phyloP scores from a whole-genome alignment of 2,329 filamentous ascomycete species.

The Diaporthe sp. region DNA sequence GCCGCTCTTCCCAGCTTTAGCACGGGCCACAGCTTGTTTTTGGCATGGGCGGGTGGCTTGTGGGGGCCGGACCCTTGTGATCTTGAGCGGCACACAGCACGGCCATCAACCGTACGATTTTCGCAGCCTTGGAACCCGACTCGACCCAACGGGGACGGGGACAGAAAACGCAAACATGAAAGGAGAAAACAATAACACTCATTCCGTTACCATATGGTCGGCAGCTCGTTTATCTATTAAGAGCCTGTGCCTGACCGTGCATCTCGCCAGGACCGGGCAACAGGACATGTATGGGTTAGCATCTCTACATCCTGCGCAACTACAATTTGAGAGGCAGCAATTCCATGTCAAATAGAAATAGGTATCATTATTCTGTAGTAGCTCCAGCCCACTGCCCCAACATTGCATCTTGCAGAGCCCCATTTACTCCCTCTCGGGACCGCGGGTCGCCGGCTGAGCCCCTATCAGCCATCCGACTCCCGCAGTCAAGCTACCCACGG shows the following conservation, averaged over 20 bases:
- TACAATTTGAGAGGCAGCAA: neutral
- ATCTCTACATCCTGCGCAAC: neutral
- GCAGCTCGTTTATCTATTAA: too few relatives aligned
- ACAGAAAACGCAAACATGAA: too few relatives aligned
- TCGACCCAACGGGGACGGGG: too few relatives aligned
- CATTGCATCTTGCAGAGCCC: neutral
- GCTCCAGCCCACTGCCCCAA: neutral
- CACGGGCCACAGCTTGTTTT: constrained; percentile 30
- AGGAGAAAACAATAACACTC: too few relatives aligned
- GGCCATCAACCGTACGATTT: neutral
- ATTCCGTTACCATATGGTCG: too few relatives aligned
- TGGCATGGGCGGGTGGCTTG: neutral
- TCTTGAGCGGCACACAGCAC: neutral
- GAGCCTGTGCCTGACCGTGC: too few relatives aligned
- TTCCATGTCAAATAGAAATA: constrained; percentile 2
- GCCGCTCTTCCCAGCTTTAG: neutral
- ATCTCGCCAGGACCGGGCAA: neutral
- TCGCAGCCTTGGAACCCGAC: too few relatives aligned
- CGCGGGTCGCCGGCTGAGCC: constrained; percentile 59
- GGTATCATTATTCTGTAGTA: constrained; percentile 24
- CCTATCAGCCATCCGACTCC: constrained; percentile 78
- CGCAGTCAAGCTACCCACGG: constrained; percentile 75
- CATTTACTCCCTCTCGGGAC: constrained; percentile 46
- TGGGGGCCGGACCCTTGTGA: constrained; percentile 10
- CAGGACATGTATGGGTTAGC: neutral